A percentile compares a stretch with the other conserved stretches of the same genome.
Conservation (phyloP, 306 rosid genomes). For the Boehmeria nivea region DNA sequence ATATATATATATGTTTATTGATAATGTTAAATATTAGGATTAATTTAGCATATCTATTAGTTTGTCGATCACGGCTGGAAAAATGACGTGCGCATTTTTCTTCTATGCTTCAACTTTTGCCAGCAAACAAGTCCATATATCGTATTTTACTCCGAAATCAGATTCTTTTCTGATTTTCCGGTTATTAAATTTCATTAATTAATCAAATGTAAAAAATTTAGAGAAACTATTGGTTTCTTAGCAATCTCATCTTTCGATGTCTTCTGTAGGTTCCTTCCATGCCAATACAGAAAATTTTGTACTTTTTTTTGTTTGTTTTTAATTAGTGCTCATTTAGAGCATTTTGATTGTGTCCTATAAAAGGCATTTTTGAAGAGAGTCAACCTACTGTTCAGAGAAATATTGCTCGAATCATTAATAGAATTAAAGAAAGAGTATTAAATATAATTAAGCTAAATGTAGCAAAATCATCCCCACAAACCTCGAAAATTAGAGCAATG, state of each 20-base stretch:
- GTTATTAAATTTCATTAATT: conserved; percentile 1
- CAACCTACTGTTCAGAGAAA: background rate
- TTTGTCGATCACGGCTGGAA: background rate
- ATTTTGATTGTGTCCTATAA: background rate
- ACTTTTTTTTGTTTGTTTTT: too few species aligned
- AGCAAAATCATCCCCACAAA: too few species aligned
- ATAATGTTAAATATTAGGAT: background rate
- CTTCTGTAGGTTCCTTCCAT: too few species aligned
- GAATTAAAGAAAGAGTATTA: too few species aligned
- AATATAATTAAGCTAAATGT: too few species aligned
- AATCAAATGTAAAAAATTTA: background rate
- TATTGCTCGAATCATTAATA: too few species aligned
- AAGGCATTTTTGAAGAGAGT: background rate
- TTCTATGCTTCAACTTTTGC: conserved; percentile 22
- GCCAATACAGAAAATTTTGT: too few species aligned
- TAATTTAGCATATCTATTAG: background rate
- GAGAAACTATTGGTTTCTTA: too few species aligned
- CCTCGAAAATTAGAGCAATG: background rate
- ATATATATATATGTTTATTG: background rate
- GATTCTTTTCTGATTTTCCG: conserved; percentile 15
- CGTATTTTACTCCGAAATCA: conserved; percentile 1
- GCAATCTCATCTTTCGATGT: too few species aligned
- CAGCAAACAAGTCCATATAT: conserved; percentile 12
- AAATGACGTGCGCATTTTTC: conserved; percentile 14
- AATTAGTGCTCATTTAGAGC: background rate